Evolutionary conservation across 1,139 yeast genomes (phyloP).

Genomic region (Blastobotrys petasosporus): DNA sequence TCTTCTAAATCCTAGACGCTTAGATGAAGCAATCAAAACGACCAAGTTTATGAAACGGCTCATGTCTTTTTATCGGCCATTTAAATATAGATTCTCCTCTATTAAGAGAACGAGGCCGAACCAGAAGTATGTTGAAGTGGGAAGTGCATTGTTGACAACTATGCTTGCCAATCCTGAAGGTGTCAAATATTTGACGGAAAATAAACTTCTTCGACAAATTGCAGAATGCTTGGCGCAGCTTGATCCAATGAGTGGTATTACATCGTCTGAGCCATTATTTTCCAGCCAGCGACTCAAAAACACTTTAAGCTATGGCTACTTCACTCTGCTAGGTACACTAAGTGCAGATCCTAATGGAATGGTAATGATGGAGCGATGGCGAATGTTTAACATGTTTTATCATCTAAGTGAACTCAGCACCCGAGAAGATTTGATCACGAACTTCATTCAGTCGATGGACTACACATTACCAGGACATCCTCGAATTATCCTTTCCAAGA

Average conservation of each 20-base stretch:
- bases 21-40: slow-evolving; percentile 73
- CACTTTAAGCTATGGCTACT: slow-evolving; percentile 71
- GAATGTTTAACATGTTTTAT: slow-evolving; percentile 71
- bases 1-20: slow-evolving; percentile 56
- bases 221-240: slow-evolving; percentile 85
- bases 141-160: slow-evolving; percentile 64
- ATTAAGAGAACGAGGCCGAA: slow-evolving; percentile 47
- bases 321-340: slow-evolving; percentile 68
- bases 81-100: slow-evolving; percentile 76
- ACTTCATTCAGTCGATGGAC: slow-evolving; percentile 57
- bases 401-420: slow-evolving; percentile 56
- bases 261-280: slow-evolving; percentile 68
- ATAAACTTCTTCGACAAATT: slow-evolving; percentile 76
- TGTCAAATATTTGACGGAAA: slow-evolving; percentile 56
- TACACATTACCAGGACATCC: slow-evolving; percentile 61
- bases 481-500: slow-evolving; percentile 58
- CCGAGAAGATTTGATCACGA: slow-evolving; percentile 54
- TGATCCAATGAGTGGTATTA: slow-evolving; percentile 71
- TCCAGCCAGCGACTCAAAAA: slow-evolving; percentile 52
- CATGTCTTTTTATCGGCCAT: slow-evolving; percentile 84
- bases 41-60: slow-evolving; percentile 83
- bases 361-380: slow-evolving; percentile 69
- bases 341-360: slow-evolving; percentile 58
- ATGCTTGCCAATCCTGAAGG: slow-evolving; percentile 65
- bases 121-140: slow-evolving; percentile 58